These are phyloP conservation scores for Globomyces pollinis-pini DNA, from an alignment of 192 early-diverging fungal species.

Conservation along the genomic window DNA sequence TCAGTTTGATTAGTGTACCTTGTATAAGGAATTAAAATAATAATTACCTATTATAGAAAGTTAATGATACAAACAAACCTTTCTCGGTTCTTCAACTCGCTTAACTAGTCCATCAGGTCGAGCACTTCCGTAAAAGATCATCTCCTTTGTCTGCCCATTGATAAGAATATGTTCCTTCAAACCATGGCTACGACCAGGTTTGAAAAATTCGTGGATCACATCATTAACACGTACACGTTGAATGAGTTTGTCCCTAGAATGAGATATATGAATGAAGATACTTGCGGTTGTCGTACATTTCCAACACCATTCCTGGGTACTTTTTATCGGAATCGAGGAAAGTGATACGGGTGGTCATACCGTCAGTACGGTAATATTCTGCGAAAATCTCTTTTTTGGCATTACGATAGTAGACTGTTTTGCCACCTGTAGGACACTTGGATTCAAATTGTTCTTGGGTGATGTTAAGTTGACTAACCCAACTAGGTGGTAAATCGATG, in stretches of 20 bases:
- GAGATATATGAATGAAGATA: too few relatives aligned
- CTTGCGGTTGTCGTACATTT: slow-evolving; percentile 42
- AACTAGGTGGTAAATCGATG: slow-evolving; percentile 44
- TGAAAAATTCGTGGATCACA: slow-evolving; percentile 44
- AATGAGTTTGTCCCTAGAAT: slow-evolving; percentile 48
- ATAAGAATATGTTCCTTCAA: slow-evolving; percentile 48
- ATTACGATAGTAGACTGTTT: slow-evolving; percentile 40
- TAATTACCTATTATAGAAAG: not conserved
- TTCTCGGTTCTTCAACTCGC: slow-evolving; percentile 35
- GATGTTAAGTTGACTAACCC: slow-evolving; percentile 41
- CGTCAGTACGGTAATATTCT: slow-evolving; percentile 46
- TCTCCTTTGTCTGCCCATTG: slow-evolving; percentile 40
- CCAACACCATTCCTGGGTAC: slow-evolving; percentile 40
- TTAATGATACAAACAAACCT: slow-evolving; percentile 20
- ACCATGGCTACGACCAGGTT: slow-evolving; percentile 43
- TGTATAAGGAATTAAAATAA: not conserved
- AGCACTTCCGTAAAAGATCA: slow-evolving; percentile 47
- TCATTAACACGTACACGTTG: slow-evolving; percentile 36
- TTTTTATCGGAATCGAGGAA: slow-evolving; percentile 37
- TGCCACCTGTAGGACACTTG: slow-evolving; percentile 42
- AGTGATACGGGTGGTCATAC: slow-evolving; percentile 47
- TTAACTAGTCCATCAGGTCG: slow-evolving; percentile 45
- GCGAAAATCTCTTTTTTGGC: slow-evolving; percentile 50
- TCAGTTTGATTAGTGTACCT: not conserved
- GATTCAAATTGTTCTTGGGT: slow-evolving; percentile 45